Conservation (phyloP, 2,329 filamentous ascomycete genomes). For the Trichoderma koningiopsis region DNA sequence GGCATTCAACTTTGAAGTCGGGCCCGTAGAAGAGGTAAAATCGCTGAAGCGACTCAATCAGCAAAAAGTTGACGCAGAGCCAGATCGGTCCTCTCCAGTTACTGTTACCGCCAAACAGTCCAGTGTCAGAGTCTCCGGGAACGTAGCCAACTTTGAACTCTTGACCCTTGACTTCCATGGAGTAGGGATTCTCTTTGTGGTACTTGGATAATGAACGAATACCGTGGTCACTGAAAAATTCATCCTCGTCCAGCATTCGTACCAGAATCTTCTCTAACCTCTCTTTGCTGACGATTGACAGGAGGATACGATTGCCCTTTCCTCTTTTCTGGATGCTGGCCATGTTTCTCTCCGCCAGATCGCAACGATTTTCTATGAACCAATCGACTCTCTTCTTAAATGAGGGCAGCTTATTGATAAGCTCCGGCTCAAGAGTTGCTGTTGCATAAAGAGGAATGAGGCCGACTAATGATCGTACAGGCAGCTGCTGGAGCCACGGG, state of each 20-base stretch:
- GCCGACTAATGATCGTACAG: conserved; percentile 87
- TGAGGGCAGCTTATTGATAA: conserved; percentile 85
- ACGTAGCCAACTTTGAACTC: conserved; percentile 86
- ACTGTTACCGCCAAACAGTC: conserved; percentile 93
- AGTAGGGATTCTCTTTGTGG: conserved; percentile 86
- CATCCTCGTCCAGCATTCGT: conserved; percentile 90
- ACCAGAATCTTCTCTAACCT: conserved; percentile 85
- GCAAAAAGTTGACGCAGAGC: conserved; percentile 92
- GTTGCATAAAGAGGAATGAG: conserved; percentile 93
- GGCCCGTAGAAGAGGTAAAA: conserved; percentile 97
- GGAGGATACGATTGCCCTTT: conserved; percentile 82
- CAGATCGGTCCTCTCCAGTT: conserved; percentile 97
- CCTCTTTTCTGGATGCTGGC: conserved; percentile 88
- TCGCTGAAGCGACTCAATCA: conserved; percentile 90
- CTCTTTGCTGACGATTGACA: conserved; percentile 91
- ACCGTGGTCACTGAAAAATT: conserved; percentile 88
- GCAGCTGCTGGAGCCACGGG: conserved; percentile 89
- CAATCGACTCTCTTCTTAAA: conserved; percentile 94
- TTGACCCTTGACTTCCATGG: conserved; percentile 95
- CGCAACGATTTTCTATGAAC: conserved; percentile 87
- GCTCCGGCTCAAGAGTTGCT: conserved; percentile 86
- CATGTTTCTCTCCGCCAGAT: conserved; percentile 91
- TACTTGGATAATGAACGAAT: conserved; percentile 90
- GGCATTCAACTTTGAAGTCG: conserved; percentile 86
- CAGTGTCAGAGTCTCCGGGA: conserved; percentile 93